Evolutionary conservation across 2,329 filamentous ascomycete genomes (phyloP), one percentile per base, ranked within the genome.

Genomic region (Neopestalotiopsis sp.): DNA sequence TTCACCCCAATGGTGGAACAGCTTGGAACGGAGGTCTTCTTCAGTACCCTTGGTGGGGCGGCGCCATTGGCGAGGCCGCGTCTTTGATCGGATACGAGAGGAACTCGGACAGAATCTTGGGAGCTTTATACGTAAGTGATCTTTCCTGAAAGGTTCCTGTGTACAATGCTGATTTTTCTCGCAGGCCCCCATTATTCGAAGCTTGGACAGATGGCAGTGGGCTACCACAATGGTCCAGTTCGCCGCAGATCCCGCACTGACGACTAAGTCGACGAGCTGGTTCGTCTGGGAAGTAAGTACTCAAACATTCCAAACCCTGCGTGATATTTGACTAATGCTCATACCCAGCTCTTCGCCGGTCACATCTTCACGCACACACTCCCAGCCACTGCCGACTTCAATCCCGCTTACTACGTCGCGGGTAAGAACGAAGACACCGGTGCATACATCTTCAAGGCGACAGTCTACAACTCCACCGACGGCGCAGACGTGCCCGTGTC

Each of bases 41-140:
- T 72, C 76, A 79, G 45, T 88, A 82, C 71, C 86, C 84, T 1
- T 88, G 84, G 81, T 88, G 86, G 88, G 86, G 88, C 64, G 89
- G 88, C 32, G 82, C 86, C 9, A 87, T 92, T 2, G 86, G 85
- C 14, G 90, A 92, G 75, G 90, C 89, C 30, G 83, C 92, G n/a
- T 90, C 86, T 67, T 81, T 92, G 17, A 83, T 92, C 70, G 88
- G 89, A 20, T 87, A 88, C 38, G 90, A 92, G 82, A 84, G 90
- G 68, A 92, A 92, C 78, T 83, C 84, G 3, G 88, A 91, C 72
- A 83, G 85, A 24, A 84, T 91, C 59, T 83, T 84, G 2, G 87
- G 86, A 6, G 84, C 85, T 0, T 81, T 84, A 66, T 88, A 87
- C 71, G 83, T 79, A 69, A 49, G 74, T n/a, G n/a, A n/a, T n/a